Evolutionary conservation across 805 yeast species (phyloP).

Genomic region (Babjeviella inositovora): DNA sequence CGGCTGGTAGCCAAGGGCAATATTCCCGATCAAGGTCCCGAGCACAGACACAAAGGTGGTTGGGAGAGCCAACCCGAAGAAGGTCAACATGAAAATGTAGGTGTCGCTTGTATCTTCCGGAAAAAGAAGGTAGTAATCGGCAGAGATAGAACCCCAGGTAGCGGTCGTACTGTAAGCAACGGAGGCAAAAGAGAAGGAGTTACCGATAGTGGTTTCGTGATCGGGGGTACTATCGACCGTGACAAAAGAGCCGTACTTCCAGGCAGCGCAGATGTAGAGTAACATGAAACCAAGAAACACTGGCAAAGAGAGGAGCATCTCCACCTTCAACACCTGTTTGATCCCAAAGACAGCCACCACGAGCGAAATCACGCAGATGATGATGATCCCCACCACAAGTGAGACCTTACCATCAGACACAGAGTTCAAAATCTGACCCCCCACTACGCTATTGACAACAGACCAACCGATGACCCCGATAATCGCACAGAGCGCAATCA

Average conservation of each 20-base stretch:
- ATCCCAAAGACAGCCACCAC: slow-evolving; percentile 68
- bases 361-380: slow-evolving; percentile 49
- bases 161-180: slow-evolving; percentile 65
- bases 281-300: slow-evolving; percentile 52
- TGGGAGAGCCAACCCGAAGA: slow-evolving; percentile 52
- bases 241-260: no score
- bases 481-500: slow-evolving; percentile 56
- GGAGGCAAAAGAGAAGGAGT: slow-evolving; percentile 57
- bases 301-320: slow-evolving; percentile 51
- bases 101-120: slow-evolving; percentile 53
- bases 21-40: slow-evolving; percentile 54
- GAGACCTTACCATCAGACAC: slow-evolving; percentile 55
- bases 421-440: slow-evolving; percentile 67
- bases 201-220: no score
- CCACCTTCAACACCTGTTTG: slow-evolving; percentile 50
- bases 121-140: slow-evolving; percentile 71
- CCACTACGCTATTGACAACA: slow-evolving; percentile 78
- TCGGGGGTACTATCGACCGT: no score
- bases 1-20: slow-evolving; percentile 36
- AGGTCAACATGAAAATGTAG: slow-evolving; percentile 42
- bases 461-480: slow-evolving; percentile 86
- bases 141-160: slow-evolving; percentile 81
- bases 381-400: slow-evolving; percentile 56
- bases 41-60: slow-evolving; percentile 61
- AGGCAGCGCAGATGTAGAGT: slow-evolving; percentile 45